Evolutionary conservation across 2,329 filamentous ascomycete species (phyloP), one percentile per base, ranked within the genome.

Genomic region (Aspergillus amoenus): DNA sequence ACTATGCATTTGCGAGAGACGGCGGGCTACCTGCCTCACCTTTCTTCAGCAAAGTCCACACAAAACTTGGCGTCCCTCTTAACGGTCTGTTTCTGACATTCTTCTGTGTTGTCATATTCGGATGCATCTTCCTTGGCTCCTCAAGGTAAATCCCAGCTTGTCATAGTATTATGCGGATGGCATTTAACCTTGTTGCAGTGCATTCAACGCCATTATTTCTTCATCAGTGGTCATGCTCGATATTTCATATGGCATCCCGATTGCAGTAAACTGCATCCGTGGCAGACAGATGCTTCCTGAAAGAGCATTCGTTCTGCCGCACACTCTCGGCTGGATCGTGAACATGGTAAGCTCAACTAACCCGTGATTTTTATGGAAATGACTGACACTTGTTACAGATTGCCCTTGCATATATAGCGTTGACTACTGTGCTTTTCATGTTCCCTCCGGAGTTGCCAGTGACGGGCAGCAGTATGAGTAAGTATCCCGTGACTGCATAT

Each of bases 381-480:
- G 15, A 8, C 34, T 37, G 34, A 37, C 34, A 37, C 4, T 7
- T 7, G 34, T n/a, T 37, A 40, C 37, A 87, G 88, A 61, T 74
- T 42, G 68, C 72, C 5, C 79, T 92, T 46, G 76, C 77, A 0
- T 92, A 88, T 73, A 83, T 87, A 1, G 74, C 84, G 12, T 70
- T 91, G n/a, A 91, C 88, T 0, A 91, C 88, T 0, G 84, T 91
- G 1, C 79, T 92, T 0, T 91, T 91, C 73, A 80, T 91, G 18
- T 90, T 91, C 73, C 89, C 89, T 3, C 88, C 89, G 0, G 81
- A 80, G 7, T 67, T 86, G 4, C 87, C 87, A 0, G 86, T 88
- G 2, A 85, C 84, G 0, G 79, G 81, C 0, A 83, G 76, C 63
- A 90, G 84, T 74, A 91, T 91, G 88, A 92, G 82, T 82, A 76